Evolutionary conservation across 1,139 yeast species (phyloP).

Genomic region (Arxiozyma bovina): DNA sequence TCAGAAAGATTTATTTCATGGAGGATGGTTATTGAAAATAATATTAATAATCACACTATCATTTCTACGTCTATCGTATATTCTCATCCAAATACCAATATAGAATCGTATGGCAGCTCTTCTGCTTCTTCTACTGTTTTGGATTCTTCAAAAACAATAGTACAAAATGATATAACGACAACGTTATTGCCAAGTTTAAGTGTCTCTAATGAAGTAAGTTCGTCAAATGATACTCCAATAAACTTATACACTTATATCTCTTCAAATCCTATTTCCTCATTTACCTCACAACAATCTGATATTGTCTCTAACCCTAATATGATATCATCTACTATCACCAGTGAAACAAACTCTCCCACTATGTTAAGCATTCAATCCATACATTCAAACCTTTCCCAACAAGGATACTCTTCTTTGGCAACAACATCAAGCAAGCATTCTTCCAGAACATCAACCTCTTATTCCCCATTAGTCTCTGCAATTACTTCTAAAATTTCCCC

Average conservation of each 20-base stretch:
- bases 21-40: not conserved
- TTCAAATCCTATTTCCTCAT: not conserved
- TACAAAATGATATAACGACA: not conserved
- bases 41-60: not conserved
- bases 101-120: not conserved
- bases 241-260: not conserved
- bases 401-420: not conserved
- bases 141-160: not conserved
- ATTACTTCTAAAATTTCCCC: not conserved
- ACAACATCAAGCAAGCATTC: not conserved
- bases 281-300: not conserved
- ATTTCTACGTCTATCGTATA: not conserved
- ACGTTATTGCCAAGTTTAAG: not conserved
- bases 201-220: not conserved
- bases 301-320: not conserved
- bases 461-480: not conserved
- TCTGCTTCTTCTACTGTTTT: not conserved
- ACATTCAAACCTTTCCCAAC: not conserved
- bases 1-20: no score
- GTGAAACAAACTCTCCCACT: not conserved
- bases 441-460: not conserved
- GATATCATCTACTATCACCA: not conserved
- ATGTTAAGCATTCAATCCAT: not conserved
- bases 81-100: not conserved
- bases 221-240: not conserved